phyloP scores from a whole-genome alignment of 179 eudicot genomes.

The Camellia oleifera region DNA sequence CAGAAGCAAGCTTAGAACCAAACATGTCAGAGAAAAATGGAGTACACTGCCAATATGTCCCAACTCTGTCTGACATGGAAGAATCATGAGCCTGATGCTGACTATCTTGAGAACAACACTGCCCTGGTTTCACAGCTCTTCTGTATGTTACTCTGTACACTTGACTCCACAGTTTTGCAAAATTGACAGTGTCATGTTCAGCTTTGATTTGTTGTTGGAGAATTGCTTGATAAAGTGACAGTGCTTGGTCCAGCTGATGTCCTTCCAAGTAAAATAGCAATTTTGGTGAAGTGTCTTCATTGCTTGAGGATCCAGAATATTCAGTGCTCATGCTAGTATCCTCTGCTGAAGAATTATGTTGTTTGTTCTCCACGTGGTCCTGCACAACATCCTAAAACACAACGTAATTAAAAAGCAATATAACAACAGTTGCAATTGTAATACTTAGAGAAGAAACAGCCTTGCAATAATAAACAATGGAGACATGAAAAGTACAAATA shows the following conservation, averaged over 20 bases:
- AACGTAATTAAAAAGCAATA: background rate
- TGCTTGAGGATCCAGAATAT: slow-evolving; percentile 18
- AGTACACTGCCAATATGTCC: slow-evolving; percentile 29
- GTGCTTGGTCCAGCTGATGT: slow-evolving; percentile 40
- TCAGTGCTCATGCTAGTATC: slow-evolving; percentile 21
- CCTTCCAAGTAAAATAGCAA: slow-evolving; percentile 70
- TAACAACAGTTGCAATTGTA: background rate
- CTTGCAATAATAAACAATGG: slow-evolving; percentile 2
- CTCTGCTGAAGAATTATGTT: slow-evolving; percentile 27
- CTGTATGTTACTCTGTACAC: slow-evolving; percentile 56
- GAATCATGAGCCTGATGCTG: slow-evolving; percentile 23
- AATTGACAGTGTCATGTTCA: slow-evolving; percentile 32
- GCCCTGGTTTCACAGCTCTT: slow-evolving; percentile 31
- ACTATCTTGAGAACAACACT: slow-evolving; percentile 17
- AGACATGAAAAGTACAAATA: background rate
- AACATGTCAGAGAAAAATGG: slow-evolving; percentile 41
- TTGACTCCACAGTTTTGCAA: slow-evolving; percentile 56
- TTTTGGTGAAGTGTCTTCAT: slow-evolving; percentile 39
- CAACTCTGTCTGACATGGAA: slow-evolving; percentile 20
- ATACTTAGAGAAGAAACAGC: background rate
- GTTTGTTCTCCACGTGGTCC: slow-evolving; percentile 37
- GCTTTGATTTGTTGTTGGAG: slow-evolving; percentile 44
- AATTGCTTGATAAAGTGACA: slow-evolving; percentile 75
- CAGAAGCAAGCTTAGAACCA: slow-evolving; percentile 36
- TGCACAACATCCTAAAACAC: slow-evolving; percentile 37